A percentile compares a stretch with the other conserved stretches of the same genome.
Evolutionary conservation across 2,329 filamentous ascomycete species (phyloP).

Genomic region (Sporothrix euskadiensis): DNA sequence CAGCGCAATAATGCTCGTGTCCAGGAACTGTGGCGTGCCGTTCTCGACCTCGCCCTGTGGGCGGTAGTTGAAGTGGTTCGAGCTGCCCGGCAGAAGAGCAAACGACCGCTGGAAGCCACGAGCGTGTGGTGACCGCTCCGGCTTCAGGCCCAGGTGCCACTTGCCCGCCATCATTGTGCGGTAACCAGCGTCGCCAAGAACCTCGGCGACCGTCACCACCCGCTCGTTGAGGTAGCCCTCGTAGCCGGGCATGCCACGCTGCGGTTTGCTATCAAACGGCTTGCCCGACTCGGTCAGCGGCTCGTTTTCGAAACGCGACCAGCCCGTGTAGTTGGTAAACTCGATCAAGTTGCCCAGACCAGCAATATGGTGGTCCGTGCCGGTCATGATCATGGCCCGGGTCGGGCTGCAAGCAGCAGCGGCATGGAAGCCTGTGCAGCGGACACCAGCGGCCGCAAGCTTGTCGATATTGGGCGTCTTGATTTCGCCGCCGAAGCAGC

Average conservation of each 20-base stretch:
- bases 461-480: slow-evolving; percentile 16
- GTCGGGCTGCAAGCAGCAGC: slow-evolving; percentile 17
- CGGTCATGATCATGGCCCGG: slow-evolving; percentile 21
- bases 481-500: slow-evolving; percentile 21
- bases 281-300: slow-evolving; percentile 12
- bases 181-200: slow-evolving; percentile 60
- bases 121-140: slow-evolving; percentile 8
- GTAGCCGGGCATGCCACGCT: slow-evolving; percentile 51
- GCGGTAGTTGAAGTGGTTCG: slow-evolving; percentile 14
- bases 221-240: slow-evolving; percentile 64
- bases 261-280: slow-evolving; percentile 18
- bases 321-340: slow-evolving; percentile 36
- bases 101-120: slow-evolving; percentile 16
- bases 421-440: slow-evolving; percentile 15
- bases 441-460: neutral
- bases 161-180: slow-evolving; percentile 44
- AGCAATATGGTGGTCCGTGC: slow-evolving; percentile 21
- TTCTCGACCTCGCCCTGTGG: slow-evolving; percentile 34
- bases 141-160: slow-evolving; percentile 8
- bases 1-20: slow-evolving; percentile 41
- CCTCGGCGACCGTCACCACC: slow-evolving; percentile 59
- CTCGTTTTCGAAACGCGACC: slow-evolving; percentile 35
- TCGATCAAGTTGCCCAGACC: slow-evolving; percentile 41
- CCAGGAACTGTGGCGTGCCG: slow-evolving; percentile 40
- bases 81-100: slow-evolving; percentile 12